phyloP scores from a whole-genome alignment of 768 basidiomycete genomes.

The Phylloporus sp. region DNA sequence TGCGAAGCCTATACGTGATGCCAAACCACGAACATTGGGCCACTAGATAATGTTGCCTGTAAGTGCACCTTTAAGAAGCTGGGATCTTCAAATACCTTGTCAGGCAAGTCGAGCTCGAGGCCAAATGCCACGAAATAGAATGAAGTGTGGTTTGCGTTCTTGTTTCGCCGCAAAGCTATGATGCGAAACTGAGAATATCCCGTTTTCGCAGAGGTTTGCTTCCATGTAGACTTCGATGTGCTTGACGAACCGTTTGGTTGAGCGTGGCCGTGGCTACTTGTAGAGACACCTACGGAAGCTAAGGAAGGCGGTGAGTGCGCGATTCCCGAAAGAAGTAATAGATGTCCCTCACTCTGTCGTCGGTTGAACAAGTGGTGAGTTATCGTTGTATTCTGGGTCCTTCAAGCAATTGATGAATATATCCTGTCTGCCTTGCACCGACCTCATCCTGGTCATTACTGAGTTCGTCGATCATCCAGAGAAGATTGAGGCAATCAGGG shows the following conservation, averaged over 20 bases:
- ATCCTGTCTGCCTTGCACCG: constrained; percentile 51
- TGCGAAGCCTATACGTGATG: neutral
- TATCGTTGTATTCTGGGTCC: constrained; percentile 48
- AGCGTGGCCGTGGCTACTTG: constrained; percentile 39
- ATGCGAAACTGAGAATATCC: constrained; percentile 49
- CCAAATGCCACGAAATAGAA: constrained; percentile 59
- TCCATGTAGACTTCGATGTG: constrained; percentile 58
- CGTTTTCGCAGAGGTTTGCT: constrained; percentile 55
- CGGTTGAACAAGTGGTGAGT: constrained; percentile 52
- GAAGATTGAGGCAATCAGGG: constrained; percentile 57
- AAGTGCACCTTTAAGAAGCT: constrained; percentile 48
- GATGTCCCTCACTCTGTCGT: constrained; percentile 49
- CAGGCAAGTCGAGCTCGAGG: constrained; percentile 57
- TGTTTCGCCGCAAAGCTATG: constrained; percentile 62
- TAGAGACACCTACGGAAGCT: constrained; percentile 53
- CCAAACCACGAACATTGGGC: constrained; percentile 51
- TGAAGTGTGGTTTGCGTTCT: constrained; percentile 61
- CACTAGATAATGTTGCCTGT: constrained; percentile 65
- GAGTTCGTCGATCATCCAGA: constrained; percentile 65
- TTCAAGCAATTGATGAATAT: constrained; percentile 50
- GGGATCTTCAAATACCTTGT: constrained; percentile 55
- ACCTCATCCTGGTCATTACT: constrained; percentile 59
- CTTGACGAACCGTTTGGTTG: constrained; percentile 40
- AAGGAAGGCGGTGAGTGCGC: constrained; percentile 2
- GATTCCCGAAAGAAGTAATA: neutral